Evolutionary conservation across 2,329 filamentous ascomycete genomes (phyloP), one percentile per base, ranked within the genome.

Genomic region (Diaporthe vaccinii): DNA sequence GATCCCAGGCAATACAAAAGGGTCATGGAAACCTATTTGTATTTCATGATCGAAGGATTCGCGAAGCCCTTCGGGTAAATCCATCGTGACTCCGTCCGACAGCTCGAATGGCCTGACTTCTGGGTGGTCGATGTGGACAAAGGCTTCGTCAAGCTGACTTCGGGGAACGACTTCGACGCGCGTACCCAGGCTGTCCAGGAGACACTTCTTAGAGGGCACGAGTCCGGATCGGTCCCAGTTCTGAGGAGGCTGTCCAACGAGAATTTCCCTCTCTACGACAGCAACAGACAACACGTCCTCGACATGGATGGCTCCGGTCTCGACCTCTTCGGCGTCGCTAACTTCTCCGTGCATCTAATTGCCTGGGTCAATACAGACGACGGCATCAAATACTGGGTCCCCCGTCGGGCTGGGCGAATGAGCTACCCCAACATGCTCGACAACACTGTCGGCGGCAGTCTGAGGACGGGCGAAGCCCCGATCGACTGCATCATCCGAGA

Each of bases 361-460:
- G 41, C 39, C 41, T 65, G 61, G 41, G 61, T 36, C 4, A 49
- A 22, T 20, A 65, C 41, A 34, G 28, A 28, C 10, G 41, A 49
- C 8, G 61, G 61, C 4, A 15, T 34, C 10, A 65, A 49, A 39
- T 28, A 34, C 25, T 65, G 61, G 61, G 41, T 65, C 20, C 61
- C 61, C 20, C 41, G 61, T 17, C 61, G 61, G 6, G 41, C 61
- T 7, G 17, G 3, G 17, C 44, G 28, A n/a, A 65, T 65, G 39
- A 65, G 41, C 41, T 65, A 34, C 41, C 25, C 61, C 17, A 25
- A 25, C 31, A 65, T 65, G 41, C 61, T 65, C 20, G 61, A 65
- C 8, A 34, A 49, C 14, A 49, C 41, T n/a, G 41, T 49, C 20
- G 61, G 61, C 12, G 61, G 61, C 12, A 65, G 61, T 34, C 25